A percentile compares a stretch with the other conserved stretches of the same genome.
phyloP scores from a whole-genome alignment of 2,329 filamentous ascomycete genomes.

The Colletotrichum coccodes region DNA sequence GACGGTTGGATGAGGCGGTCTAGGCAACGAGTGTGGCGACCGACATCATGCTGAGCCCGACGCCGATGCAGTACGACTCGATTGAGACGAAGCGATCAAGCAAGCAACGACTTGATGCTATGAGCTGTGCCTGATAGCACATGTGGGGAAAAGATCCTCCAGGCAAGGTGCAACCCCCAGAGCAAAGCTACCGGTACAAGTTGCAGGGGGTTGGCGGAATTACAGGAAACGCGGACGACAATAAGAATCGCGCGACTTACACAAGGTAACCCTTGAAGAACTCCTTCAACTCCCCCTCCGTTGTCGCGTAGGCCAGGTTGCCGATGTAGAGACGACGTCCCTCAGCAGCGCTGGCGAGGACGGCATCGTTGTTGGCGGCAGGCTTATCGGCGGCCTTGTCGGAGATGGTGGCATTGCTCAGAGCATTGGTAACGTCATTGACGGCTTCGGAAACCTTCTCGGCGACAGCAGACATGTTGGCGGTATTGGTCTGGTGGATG shows the following conservation, averaged over 20 bases:
- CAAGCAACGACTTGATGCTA: background rate
- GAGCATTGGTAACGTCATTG: constrained; percentile 80
- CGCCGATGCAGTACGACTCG: background rate
- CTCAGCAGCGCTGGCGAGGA: constrained; percentile 96
- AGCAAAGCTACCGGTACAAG: constrained; percentile 3
- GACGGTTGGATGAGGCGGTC: constrained; percentile 21
- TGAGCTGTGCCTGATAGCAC: background rate
- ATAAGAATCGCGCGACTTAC: constrained; percentile 70
- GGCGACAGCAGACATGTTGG: constrained; percentile 86
- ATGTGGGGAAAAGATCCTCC: background rate
- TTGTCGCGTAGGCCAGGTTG: constrained; percentile 99
- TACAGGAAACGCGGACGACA: background rate
- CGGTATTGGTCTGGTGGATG: constrained; percentile 50
- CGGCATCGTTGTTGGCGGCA: constrained; percentile 82
- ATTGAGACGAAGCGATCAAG: background rate
- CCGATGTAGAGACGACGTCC: constrained; percentile 99
- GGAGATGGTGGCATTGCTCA: constrained; percentile 79
- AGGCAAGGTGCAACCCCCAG: background rate
- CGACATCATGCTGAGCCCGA: background rate
- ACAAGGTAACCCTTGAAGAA: constrained; percentile 99
- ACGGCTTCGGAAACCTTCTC: constrained; percentile 77
- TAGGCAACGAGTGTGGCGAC: background rate
- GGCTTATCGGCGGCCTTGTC: constrained; percentile 58
- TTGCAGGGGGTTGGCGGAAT: constrained; percentile 1
- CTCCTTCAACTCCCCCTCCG: constrained; percentile 99